Evolutionary conservation across 345 rosid species (phyloP).

Genomic region (Lepidium africanum): DNA sequence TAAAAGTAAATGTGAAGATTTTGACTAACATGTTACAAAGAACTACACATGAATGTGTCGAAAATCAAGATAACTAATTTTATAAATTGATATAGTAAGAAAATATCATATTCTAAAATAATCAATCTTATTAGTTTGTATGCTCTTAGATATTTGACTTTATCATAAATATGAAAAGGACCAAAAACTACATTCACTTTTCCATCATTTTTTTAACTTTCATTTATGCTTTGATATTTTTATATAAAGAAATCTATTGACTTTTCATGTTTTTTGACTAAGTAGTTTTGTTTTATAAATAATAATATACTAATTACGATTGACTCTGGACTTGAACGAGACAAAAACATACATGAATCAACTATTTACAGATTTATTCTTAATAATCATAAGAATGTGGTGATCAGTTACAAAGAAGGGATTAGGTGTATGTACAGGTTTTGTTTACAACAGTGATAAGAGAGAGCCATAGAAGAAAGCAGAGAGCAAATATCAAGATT

Average conservation of each 20-base stretch:
- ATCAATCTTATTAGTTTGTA: not conserved
- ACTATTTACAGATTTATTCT: too few species aligned
- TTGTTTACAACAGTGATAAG: too few species aligned
- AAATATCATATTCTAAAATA: not conserved
- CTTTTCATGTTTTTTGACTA: not conserved
- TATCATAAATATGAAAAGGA: not conserved
- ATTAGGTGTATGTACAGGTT: too few species aligned
- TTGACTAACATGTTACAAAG: not conserved
- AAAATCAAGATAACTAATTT: not conserved
- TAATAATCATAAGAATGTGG: too few species aligned
- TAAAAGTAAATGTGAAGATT: not conserved
- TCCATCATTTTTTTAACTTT: not conserved
- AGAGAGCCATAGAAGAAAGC: too few species aligned
- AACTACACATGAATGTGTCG: not conserved
- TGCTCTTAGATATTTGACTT: not conserved
- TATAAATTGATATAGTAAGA: not conserved
- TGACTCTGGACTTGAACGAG: too few species aligned
- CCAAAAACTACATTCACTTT: not conserved
- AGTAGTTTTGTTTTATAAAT: not conserved
- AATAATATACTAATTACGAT: not conserved
- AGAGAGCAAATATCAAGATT: too few species aligned
- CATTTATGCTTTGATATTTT: not conserved
- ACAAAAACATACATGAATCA: too few species aligned
- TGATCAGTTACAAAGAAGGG: too few species aligned
- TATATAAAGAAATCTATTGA: not conserved